Evolutionary conservation across 2,329 filamentous ascomycete species (phyloP).

Genomic region (Drechslerella coelobrocha): DNA sequence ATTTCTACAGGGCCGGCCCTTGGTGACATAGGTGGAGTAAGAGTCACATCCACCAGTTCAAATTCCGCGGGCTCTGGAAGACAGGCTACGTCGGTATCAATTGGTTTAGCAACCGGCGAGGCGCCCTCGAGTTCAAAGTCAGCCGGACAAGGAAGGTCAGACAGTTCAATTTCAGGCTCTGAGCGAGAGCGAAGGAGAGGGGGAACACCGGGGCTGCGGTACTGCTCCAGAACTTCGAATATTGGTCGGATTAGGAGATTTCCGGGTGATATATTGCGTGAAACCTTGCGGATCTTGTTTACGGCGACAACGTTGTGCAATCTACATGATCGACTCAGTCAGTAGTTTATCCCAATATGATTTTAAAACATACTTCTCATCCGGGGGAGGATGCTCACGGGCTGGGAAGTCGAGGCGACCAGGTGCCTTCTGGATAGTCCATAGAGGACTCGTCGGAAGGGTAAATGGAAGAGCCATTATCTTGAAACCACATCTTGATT

Average conservation of each 20-base stretch:
- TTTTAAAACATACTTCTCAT: constrained; percentile 5
- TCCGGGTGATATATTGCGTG: constrained; percentile 26
- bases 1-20: background rate
- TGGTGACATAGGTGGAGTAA: constrained; percentile 27
- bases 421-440: constrained; percentile 5
- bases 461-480: constrained; percentile 41
- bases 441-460: constrained; percentile 38
- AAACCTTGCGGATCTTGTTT: constrained; percentile 26
- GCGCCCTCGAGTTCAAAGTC: background rate
- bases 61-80: background rate
- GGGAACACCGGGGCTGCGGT: constrained; percentile 8
- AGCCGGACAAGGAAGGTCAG: background rate
- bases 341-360: background rate
- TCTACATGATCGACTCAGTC: background rate
- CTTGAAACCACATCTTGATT: constrained; percentile 36
- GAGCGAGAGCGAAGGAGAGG: background rate
- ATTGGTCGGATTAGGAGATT: constrained; percentile 33
- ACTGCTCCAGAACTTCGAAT: constrained; percentile 28
- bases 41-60: constrained; percentile 12
- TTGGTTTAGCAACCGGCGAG: background rate
- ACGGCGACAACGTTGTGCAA: constrained; percentile 7
- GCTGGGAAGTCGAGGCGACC: constrained; percentile 9
- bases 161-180: background rate
- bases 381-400: constrained; percentile 25
- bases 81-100: background rate